phyloP scores from a whole-genome alignment of 1,284 basidiomycete genomes.

The Cutaneotrichosporon dermatis region DNA sequence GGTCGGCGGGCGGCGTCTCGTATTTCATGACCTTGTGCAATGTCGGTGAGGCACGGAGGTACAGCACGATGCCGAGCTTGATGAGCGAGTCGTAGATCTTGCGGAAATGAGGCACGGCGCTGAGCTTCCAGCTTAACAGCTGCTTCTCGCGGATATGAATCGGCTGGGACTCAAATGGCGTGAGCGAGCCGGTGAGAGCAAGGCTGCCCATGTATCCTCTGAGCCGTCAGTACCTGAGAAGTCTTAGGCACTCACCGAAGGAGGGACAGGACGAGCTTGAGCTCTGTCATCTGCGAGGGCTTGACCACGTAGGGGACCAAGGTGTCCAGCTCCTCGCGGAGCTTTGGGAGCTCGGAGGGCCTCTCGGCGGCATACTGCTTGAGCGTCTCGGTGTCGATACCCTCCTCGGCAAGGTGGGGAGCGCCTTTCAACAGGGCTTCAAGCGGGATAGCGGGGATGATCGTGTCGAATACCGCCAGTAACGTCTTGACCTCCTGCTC shows the following conservation, averaged over 20 bases:
- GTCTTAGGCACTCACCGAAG: slow-evolving; percentile 14
- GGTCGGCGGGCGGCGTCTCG: background rate
- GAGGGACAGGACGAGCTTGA: slow-evolving; percentile 23
- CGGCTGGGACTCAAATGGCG: slow-evolving; percentile 16
- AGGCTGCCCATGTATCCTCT: slow-evolving; percentile 10
- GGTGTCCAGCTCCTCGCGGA: slow-evolving; percentile 6
- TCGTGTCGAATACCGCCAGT: slow-evolving; percentile 21
- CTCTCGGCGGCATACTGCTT: slow-evolving; percentile 11
- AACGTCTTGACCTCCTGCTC: slow-evolving; percentile 15
- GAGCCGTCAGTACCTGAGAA: background rate
- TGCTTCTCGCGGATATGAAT: slow-evolving; percentile 12
- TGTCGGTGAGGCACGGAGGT: slow-evolving; percentile 11
- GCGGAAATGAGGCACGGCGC: slow-evolving; percentile 6
- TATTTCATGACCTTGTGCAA: slow-evolving; percentile 13
- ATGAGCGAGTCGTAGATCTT: slow-evolving; percentile 17
- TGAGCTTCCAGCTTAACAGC: slow-evolving; percentile 11
- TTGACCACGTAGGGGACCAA: slow-evolving; percentile 8
- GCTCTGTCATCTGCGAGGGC: slow-evolving; percentile 16
- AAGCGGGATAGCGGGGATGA: slow-evolving; percentile 16
- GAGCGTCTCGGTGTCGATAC: slow-evolving; percentile 11
- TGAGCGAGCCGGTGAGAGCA: slow-evolving; percentile 7
- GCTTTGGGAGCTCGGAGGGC: slow-evolving; percentile 8
- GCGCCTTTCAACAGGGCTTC: slow-evolving; percentile 11
- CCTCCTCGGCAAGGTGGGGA: slow-evolving; percentile 7
- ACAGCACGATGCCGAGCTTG: slow-evolving; percentile 10